Conservation (phyloP, 225 moss, liverwort and hornwort genomes). For the Neckera pumila region DNA sequence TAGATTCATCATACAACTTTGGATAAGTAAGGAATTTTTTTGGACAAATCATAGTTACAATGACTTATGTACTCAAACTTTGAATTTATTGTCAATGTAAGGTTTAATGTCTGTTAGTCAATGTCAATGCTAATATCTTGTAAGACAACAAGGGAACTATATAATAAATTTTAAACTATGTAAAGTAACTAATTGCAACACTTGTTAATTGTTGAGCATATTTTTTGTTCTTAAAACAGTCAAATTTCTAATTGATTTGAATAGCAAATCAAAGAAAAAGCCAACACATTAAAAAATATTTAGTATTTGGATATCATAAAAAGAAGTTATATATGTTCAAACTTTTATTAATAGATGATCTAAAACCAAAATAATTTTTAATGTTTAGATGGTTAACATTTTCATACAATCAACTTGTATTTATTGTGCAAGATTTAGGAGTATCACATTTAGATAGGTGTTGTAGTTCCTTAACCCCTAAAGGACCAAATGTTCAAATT, state of each 20-base stretch:
- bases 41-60: background rate
- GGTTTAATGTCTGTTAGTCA: too few relatives aligned
- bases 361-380: background rate
- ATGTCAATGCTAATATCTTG: background rate
- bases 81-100: background rate
- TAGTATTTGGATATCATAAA: background rate
- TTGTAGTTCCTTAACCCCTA: accelerated
- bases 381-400: background rate
- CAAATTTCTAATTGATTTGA: background rate
- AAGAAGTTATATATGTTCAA: background rate
- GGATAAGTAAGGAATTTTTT: too few relatives aligned
- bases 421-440: background rate
- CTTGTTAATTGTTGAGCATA: background rate
- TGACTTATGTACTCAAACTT: too few relatives aligned
- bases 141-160: background rate
- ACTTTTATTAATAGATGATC: background rate
- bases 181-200: background rate
- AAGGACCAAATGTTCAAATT: background rate
- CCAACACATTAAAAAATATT: background rate
- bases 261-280: background rate
- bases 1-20: background rate
- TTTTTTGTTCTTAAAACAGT: background rate
- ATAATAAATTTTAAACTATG: background rate
- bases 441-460: background rate
- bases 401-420: background rate